Base-by-base conservation (phyloP, 2,329 filamentous ascomycete species). In the Pseudocercospora ulei region DNA sequence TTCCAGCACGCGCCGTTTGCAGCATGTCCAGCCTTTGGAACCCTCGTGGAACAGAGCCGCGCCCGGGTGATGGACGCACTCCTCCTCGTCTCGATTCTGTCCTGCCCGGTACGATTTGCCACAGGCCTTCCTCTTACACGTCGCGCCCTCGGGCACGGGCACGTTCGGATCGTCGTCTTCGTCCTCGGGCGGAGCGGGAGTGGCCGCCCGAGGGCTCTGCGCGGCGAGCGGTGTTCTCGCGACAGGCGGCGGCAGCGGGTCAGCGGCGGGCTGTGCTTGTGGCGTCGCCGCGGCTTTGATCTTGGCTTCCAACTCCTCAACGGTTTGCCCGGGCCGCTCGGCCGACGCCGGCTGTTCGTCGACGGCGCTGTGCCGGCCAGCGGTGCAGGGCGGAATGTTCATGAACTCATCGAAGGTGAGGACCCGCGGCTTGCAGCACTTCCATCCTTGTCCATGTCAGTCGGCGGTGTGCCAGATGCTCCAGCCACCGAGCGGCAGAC, bases 401-500 rank as follows among this genome's bases (percentile, higher is more conserved):
- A 98, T 83, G 70, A 98, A 98, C 66, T 98, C 90, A 65, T 98
- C 90, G 61, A 98, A 98, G 43, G 86, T 95, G 55, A 98, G 71
- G 55, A 96, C 86, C 57, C 90, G 82, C 41, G 87, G 81, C 67
- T 95, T 96, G 75, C 90, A 98, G 70, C 90, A 98, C 69, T 93
- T 92, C 88, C 90, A 96, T 59, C 90, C 88, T 95, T n/a, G n/a
- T n/a, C n/a, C n/a, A n/a, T n/a, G n/a, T n/a, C n/a, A n/a, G n/a
- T n/a, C n/a, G n/a, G n/a, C n/a, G n/a, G n/a, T n/a, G n/a, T n/a
- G n/a, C n/a, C 12, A 35, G n/a, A 9, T 14, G 16, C 4, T 29
- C 11, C 14, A 13, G 9, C 7, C 13, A 17, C 27, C 9, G 45
- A 28, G 25, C 42, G 46, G 41, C 43, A 47, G 48, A 44, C 66